Conservation (phyloP, 345 rosid genomes). For the Salix purpurea region DNA sequence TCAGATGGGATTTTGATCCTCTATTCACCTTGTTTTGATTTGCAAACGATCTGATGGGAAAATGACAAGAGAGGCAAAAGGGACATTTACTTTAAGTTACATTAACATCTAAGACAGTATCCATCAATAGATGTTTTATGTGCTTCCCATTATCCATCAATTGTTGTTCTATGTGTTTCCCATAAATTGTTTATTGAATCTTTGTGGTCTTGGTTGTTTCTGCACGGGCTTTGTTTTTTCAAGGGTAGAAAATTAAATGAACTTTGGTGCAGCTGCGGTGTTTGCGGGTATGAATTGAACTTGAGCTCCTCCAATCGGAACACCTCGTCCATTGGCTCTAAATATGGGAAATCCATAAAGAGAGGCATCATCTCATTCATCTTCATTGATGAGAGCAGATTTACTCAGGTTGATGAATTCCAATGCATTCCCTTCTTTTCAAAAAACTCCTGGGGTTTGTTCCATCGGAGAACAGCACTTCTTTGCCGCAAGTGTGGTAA, state of each 20-base stretch:
- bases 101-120: background rate
- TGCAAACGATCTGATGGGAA: background rate
- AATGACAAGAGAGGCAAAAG: background rate
- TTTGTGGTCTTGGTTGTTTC: background rate
- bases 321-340: slow-evolving; percentile 74
- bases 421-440: slow-evolving; percentile 78
- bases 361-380: slow-evolving; percentile 84
- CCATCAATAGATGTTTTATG: background rate
- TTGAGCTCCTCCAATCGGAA: slow-evolving; percentile 82
- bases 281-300: slow-evolving; percentile 87
- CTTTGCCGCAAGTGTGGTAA: slow-evolving; percentile 90
- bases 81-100: background rate
- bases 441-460: slow-evolving; percentile 54
- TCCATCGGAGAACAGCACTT: slow-evolving; percentile 73
- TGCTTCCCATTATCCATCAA: background rate
- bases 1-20: background rate
- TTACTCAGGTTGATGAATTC: slow-evolving; percentile 75
- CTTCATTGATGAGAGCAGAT: slow-evolving; percentile 73
- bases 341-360: slow-evolving; percentile 90
- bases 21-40: background rate
- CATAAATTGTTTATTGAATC: background rate
- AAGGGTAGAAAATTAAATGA: background rate
- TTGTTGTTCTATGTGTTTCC: background rate
- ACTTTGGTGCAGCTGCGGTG: slow-evolving; percentile 72
- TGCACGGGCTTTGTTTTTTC: background rate